Evolutionary conservation across 2,329 filamentous ascomycete genomes (phyloP), one percentile per base, ranked within the genome.

Genomic region (Colletotrichum neosansevieriae): DNA sequence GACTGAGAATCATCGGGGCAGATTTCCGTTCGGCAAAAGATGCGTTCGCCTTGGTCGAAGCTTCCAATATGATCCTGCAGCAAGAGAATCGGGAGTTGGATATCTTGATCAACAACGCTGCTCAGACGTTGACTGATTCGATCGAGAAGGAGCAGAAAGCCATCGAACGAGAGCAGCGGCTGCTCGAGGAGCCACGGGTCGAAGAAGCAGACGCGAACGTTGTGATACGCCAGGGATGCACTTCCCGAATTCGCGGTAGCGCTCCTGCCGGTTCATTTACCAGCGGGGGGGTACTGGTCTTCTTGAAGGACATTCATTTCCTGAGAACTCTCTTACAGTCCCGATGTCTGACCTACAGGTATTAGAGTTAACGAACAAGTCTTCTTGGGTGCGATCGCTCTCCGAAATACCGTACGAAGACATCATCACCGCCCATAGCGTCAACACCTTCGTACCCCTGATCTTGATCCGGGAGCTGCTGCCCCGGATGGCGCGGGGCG

Each of bases 51-150:
- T 29, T 50, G 24, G 47, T 50, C 13, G 47, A 50, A 13, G 24
- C 47, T 0, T 10, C 47, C 13, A 50, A 32, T 15, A 54, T 51
- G 6, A 57, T 75, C n/a, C 45, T 78, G 19, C 12, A 24, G 4
- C 13, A 49, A 21, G 67, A 53, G 42, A 49, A 60, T 10, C 54
- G 56, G 32, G 53, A 17, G 38, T 70, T 81, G 10, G 73, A 79
- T 65, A 73, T 81, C 6, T 58, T 80, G 50, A 74, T 81, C 70
- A 81, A 80, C 54, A 81, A 81, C 56, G 79, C 79, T 2, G 79
- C 79, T 3, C 79, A 80, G 69, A 80, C 78, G 1, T 65, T 79
- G 44, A 79, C 78, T 0, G 79, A 81, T 49, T 74, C 76, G 7
- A 47, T 78, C 10, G 64, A 69, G 40, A 75, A 73, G 34, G 78